These are phyloP conservation scores for Trametes versicolor DNA, from an alignment of 1,284 basidiomycete species.

Conservation along the genomic window DNA sequence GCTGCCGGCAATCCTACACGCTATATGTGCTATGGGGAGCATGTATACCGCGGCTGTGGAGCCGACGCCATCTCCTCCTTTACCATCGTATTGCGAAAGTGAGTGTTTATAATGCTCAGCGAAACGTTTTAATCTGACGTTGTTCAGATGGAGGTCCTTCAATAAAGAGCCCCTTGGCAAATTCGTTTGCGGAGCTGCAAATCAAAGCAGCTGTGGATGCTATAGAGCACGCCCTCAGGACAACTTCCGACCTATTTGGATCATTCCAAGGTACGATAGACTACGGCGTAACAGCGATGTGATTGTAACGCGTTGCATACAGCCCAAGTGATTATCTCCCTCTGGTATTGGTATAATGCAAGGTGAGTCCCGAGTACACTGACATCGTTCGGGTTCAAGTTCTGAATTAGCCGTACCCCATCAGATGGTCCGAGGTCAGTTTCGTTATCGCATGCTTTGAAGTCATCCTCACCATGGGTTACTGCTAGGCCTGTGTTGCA, in stretches of 20 bases:
- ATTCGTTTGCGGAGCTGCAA: conserved; percentile 76
- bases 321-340: conserved; percentile 71
- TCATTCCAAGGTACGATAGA: conserved; percentile 64
- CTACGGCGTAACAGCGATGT: too few relatives aligned
- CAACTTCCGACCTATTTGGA: conserved; percentile 67
- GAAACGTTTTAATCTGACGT: neutral
- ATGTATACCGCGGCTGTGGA: conserved; percentile 69
- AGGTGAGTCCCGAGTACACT: conserved; percentile 49
- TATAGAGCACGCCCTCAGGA: conserved; percentile 57
- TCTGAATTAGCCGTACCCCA: neutral
- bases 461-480: neutral
- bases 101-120: neutral
- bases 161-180: conserved; percentile 52
- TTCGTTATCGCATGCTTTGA: neutral
- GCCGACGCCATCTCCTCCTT: conserved; percentile 55
- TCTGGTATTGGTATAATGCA: conserved; percentile 79
- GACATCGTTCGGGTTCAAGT: neutral
- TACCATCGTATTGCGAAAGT: conserved; percentile 36
- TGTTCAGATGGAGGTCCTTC: neutral
- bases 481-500: conserved; percentile 62
- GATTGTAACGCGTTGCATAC: neutral
- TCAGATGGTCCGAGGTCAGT: conserved; percentile 77
- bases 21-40: conserved; percentile 79
- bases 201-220: conserved; percentile 63
- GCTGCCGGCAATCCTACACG: conserved; percentile 70